Percentiles rank a stretch among this genome's conserved stretches.
Evolutionary conservation across 2,329 filamentous ascomycete species (phyloP).

Genomic region (Aspergillus clavatus): DNA sequence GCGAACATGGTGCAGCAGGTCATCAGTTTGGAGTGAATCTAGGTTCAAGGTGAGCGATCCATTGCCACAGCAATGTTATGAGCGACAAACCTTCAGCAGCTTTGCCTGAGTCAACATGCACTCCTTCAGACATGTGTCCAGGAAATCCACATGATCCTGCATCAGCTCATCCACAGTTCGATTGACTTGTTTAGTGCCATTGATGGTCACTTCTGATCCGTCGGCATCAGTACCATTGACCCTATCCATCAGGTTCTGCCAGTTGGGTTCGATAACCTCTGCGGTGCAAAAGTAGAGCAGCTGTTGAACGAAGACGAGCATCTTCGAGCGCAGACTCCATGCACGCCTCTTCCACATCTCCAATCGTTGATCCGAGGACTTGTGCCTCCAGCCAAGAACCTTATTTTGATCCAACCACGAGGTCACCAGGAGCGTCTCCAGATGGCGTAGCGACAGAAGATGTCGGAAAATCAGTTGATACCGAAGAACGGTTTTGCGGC

Average conservation of each 20-base stretch:
- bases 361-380: slow-evolving; percentile 64
- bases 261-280: slow-evolving; percentile 97
- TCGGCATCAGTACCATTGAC: slow-evolving; percentile 57
- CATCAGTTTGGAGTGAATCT: slow-evolving; percentile 98
- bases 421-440: slow-evolving; percentile 79
- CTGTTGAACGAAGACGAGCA: slow-evolving; percentile 97
- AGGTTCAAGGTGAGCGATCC: slow-evolving; percentile 7
- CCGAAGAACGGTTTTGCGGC: slow-evolving; percentile 90
- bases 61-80: neutral
- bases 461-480: slow-evolving; percentile 97
- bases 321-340: slow-evolving; percentile 85
- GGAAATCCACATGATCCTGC: slow-evolving; percentile 97
- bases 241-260: slow-evolving; percentile 87
- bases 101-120: slow-evolving; percentile 99
- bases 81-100: slow-evolving; percentile 67
- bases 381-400: slow-evolving; percentile 74
- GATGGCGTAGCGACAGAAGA: slow-evolving; percentile 78
- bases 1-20: slow-evolving; percentile 93
- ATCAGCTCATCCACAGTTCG: slow-evolving; percentile 94
- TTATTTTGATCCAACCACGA: slow-evolving; percentile 91
- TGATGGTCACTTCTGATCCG: slow-evolving; percentile 33
- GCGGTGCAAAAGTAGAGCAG: slow-evolving; percentile 94
- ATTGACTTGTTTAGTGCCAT: slow-evolving; percentile 48
- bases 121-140: slow-evolving; percentile 96
- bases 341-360: slow-evolving; percentile 91